Evolutionary conservation across 768 basidiomycete species (phyloP).

Genomic region (Leccinum uliginosum): DNA sequence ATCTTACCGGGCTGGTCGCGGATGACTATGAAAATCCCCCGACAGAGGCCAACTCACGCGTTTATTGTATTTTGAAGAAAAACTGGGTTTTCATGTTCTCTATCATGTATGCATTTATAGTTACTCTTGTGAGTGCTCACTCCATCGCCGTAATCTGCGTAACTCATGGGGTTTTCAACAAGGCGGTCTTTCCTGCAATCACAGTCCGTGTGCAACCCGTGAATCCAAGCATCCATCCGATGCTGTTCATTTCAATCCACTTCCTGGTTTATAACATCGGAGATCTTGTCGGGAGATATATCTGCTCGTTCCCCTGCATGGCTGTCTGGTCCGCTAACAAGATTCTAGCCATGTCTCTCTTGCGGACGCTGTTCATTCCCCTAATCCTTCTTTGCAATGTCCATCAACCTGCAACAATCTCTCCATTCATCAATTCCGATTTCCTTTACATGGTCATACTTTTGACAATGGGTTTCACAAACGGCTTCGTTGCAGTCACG

Average conservation of each 20-base stretch:
- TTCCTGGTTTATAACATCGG: slow-evolving; percentile 74
- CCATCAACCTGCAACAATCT: slow-evolving; percentile 39
- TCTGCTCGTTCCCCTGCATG: slow-evolving; percentile 61
- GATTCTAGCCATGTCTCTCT: slow-evolving; percentile 58
- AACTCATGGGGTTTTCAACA: slow-evolving; percentile 4
- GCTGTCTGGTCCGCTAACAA: slow-evolving; percentile 65
- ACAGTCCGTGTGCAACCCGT: slow-evolving; percentile 72
- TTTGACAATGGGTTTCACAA: slow-evolving; percentile 68
- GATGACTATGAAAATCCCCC: slow-evolving; percentile 19
- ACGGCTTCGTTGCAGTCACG: slow-evolving; percentile 74
- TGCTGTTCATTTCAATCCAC: slow-evolving; percentile 78
- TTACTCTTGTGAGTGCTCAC: slow-evolving; percentile 64
- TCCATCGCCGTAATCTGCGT: neutral
- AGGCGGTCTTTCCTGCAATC: slow-evolving; percentile 88
- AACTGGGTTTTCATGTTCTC: slow-evolving; percentile 71
- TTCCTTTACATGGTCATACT: slow-evolving; percentile 69
- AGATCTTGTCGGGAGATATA: slow-evolving; percentile 65
- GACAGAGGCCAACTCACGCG: slow-evolving; percentile 38
- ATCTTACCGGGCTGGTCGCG: slow-evolving; percentile 35
- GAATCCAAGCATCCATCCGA: slow-evolving; percentile 62
- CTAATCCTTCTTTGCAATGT: slow-evolving; percentile 88
- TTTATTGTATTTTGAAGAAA: slow-evolving; percentile 52
- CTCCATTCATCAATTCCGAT: slow-evolving; percentile 67
- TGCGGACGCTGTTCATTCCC: slow-evolving; percentile 80
- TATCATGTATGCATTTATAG: slow-evolving; percentile 68